Base-by-base conservation (phyloP, 306 rosid genomes). In the Malus fusca region DNA sequence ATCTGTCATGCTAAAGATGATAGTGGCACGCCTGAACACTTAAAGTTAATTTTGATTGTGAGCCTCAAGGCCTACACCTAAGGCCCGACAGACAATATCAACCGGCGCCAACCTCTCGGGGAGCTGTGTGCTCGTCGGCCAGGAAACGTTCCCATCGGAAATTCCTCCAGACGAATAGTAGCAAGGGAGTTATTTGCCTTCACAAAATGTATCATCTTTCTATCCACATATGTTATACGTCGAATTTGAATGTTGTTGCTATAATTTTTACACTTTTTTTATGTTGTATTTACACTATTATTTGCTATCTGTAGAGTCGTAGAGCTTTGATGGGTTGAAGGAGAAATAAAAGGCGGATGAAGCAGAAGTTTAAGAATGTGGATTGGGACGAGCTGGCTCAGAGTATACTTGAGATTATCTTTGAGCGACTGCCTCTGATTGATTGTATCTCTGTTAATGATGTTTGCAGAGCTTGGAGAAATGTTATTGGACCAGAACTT, bases 401-500 rank as follows among this genome's bases (percentile, higher is more conserved):
- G 18, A 74, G 64, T 64, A 48, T 82, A 63, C 83, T 87, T 1
- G 85, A 82, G 70, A 69, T 64, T 71, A 63, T 90, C 74, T 78
- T 82, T 52, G 87, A 85, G 77, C 76, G 58, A 46, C 56, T 88
- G 26, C 63, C 82, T 58, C 68, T 80, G 3, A 51, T 85, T 31
- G 91, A 90, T 79, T 84, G 88, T 31, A 53, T 88, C 65, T 85
- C 93, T 3, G 71, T 87, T 1, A 86, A 87, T 76, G 78, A 77
- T 82, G 89, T 87, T 43, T 90, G 93, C n/a, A n/a, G n/a, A 80
- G 78, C 73, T n/a, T 90, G 93, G 93, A 87, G 91, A 74, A 22
- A 18, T 43, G 74, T 80, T 72, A 84, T 88, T 69, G 77, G 85
- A 6, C 82, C 70, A 74, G 88, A 33, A 33, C 75, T 85, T 79